Percentiles rank a stretch among this genome's conserved stretches.
phyloP scores from a whole-genome alignment of 179 eudicot genomes.

The Beta lomatogona region DNA sequence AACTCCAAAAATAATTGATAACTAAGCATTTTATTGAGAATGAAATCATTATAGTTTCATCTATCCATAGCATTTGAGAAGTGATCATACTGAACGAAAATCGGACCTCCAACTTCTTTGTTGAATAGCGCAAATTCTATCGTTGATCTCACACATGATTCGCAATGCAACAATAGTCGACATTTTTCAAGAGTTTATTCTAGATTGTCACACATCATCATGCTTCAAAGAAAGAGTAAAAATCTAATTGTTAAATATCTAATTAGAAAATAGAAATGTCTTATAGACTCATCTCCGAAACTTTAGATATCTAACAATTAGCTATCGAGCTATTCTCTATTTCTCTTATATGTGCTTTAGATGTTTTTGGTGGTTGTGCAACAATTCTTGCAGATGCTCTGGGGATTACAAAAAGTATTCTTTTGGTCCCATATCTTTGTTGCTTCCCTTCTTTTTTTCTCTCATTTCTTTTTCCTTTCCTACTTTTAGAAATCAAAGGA shows the following conservation, averaged over 20 bases:
- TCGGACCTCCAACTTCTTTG: too few relatives aligned
- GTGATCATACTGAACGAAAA: too few relatives aligned
- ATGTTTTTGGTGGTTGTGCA: background rate
- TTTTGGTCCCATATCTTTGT: conserved; percentile 26
- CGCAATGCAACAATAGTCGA: background rate
- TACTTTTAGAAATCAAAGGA: background rate
- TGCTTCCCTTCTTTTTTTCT: background rate
- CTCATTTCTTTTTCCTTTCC: background rate
- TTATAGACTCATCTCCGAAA: too few relatives aligned
- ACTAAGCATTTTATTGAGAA: too few relatives aligned
- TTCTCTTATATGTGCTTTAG: background rate
- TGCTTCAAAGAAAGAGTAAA: too few relatives aligned
- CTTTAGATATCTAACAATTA: too few relatives aligned
- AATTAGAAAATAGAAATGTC: too few relatives aligned
- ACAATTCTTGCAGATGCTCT: conserved; percentile 1
- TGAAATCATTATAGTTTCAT: too few relatives aligned
- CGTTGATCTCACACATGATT: background rate
- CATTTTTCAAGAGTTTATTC: background rate
- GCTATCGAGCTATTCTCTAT: too few relatives aligned
- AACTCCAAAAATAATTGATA: too few relatives aligned
- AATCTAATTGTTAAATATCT: too few relatives aligned
- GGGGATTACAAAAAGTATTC: conserved; percentile 5
- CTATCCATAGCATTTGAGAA: too few relatives aligned
- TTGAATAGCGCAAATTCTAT: background rate
- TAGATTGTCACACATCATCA: background rate